Evolutionary conservation across 768 basidiomycete species (phyloP).

Genomic region (Termitomyces sp.): DNA sequence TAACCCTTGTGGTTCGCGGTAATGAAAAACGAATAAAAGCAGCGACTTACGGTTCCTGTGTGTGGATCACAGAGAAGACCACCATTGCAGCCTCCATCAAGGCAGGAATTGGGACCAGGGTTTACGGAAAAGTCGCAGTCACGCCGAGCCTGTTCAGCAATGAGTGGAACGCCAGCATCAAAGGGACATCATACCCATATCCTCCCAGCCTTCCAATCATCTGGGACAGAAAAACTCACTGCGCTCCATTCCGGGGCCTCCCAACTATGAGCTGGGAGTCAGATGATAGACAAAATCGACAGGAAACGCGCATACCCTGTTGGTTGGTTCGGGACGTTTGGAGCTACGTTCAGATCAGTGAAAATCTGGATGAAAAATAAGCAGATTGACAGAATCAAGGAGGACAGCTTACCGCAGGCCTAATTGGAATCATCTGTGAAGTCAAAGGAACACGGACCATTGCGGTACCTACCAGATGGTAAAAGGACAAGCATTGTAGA

Average conservation of each 20-base stretch:
- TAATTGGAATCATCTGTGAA: slow-evolving; percentile 5
- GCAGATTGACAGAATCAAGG: not conserved
- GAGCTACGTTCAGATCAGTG: slow-evolving; percentile 50
- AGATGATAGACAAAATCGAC: not conserved
- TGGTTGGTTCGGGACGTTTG: slow-evolving; percentile 34
- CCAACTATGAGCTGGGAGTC: slow-evolving; percentile 25
- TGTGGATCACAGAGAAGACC: slow-evolving; percentile 51
- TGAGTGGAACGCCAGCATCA: not conserved
- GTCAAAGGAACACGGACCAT: not conserved
- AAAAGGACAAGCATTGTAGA: slow-evolving; percentile 60
- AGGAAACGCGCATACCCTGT: slow-evolving; percentile 37
- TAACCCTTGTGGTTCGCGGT: not conserved
- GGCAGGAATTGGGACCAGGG: slow-evolving; percentile 54
- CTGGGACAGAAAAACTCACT: slow-evolving; percentile 48
- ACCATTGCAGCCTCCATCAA: slow-evolving; percentile 65
- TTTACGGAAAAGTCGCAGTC: slow-evolving; percentile 55
- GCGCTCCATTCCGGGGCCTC: slow-evolving; percentile 29
- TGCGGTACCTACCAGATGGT: slow-evolving; percentile 51
- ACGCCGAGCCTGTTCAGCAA: slow-evolving; percentile 46
- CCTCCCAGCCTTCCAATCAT: slow-evolving; percentile 61
- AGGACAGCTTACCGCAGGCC: slow-evolving; percentile 30
- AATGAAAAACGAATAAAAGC: not conserved
- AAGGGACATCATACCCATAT: slow-evolving; percentile 39
- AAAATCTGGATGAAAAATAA: slow-evolving; percentile 40
- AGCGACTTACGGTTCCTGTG: slow-evolving; percentile 40